Evolutionary conservation across 139 green algal species (phyloP).

Genomic region (Auxenochlorella pyrenoidosa): DNA sequence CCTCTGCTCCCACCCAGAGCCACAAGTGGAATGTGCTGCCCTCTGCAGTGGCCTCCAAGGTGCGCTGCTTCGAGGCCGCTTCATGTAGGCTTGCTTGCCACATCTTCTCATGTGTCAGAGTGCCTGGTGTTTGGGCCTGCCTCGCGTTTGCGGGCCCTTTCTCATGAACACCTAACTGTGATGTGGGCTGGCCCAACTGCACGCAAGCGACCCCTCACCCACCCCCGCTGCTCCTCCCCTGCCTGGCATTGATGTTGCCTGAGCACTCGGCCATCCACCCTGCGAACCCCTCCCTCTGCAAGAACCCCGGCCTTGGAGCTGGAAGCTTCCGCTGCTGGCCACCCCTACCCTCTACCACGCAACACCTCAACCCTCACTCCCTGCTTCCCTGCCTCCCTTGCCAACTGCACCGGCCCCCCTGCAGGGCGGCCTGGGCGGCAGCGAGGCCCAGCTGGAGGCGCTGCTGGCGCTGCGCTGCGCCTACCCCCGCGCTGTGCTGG

Average conservation of each 20-base stretch:
- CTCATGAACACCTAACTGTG: too few species aligned
- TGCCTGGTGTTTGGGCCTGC: too few species aligned
- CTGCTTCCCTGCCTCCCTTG: too few species aligned
- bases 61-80: neutral
- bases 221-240: too few species aligned
- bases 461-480: slow-evolving; percentile 17
- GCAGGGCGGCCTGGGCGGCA: slow-evolving; percentile 8
- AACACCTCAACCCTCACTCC: too few species aligned
- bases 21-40: slow-evolving; percentile 47
- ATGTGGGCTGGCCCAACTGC: neutral
- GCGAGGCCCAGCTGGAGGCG: slow-evolving; percentile 5
- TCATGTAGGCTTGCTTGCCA: neutral
- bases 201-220: too few species aligned
- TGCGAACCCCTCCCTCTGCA: neutral
- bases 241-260: too few species aligned
- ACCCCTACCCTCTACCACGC: too few species aligned
- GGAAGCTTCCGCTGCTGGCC: too few species aligned
- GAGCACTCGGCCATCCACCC: neutral
- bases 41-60: slow-evolving; percentile 21
- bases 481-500: slow-evolving; percentile 21
- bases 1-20: neutral
- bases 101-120: too few species aligned
- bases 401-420: too few species aligned
- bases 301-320: neutral
- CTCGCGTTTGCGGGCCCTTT: too few species aligned